Base-by-base conservation (phyloP, 192 early-diverging fungal genomes). In the Chytriomyces sp. region DNA sequence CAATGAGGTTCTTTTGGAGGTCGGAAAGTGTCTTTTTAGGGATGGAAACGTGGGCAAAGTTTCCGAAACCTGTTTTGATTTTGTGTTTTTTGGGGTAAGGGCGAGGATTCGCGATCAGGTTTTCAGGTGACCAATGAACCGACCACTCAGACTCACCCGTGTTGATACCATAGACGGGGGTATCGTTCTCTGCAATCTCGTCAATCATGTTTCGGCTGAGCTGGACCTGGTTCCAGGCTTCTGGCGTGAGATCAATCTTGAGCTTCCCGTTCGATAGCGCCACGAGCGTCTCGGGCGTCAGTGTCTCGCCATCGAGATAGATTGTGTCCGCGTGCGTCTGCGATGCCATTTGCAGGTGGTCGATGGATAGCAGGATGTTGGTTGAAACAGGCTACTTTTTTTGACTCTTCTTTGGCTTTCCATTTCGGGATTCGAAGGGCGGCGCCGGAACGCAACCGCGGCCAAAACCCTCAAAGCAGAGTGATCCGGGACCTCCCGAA, bases 121-220 rank as follows among this genome's bases (percentile, higher is more conserved):
- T 12, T 10, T 3, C 2, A 4, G 0, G 2, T 25, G 28, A 19
- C 19, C 2, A 57, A 57, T 12, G 7, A 49, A 49, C 1, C 17
- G 17, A 49, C 0, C 41, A 49, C 17, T 2, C 17, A n/a, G 44
- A 12, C 32, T 61, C 17, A 64, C 62, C 65, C 14, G 71, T 73
- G 71, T 73, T 73, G 71, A 73, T 73, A 28, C 71, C 71, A 39
- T 73, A 73, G n/a, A 73, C 62, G 19, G 71, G 59, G 1, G 28
- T 36, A 28, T 64, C 61, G 31, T 40, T 53, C 32, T 22, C 52
- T n/a, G 54, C 71, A 54, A 73, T 61, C 19, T 44, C 30, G 34
- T 73, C 71, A 54, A 73, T 64, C 52, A 64, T 33, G 41, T 52
- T 61, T 14, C 71, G 38, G 6, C 60, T 26, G 26, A 17, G 17